Evolutionary conservation across 768 basidiomycete species (phyloP), one percentile per base, ranked within the genome.

Genomic region (Crassisporium funariophilum): DNA sequence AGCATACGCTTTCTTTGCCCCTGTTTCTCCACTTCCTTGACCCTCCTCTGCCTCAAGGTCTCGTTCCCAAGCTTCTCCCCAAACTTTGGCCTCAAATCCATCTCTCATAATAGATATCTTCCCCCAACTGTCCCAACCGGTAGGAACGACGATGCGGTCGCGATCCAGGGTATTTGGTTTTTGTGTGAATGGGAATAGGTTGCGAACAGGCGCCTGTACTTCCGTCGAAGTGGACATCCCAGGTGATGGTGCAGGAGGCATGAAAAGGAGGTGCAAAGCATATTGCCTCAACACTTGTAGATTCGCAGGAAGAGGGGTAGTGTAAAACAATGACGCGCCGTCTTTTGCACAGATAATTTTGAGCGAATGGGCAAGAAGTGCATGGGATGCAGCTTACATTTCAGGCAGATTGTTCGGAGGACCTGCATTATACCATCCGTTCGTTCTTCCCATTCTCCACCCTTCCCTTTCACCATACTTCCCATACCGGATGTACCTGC

Each of bases 51-150:
- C 68, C 2, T 75, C 79, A 11, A 92, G 63, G 54, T 92, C 89
- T 29, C 73, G 69, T 53, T 89, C 88, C 86, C 84, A 91, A 31
- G 83, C 86, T 47, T 88, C 86, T 3, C 84, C 87, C 83, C 86
- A 88, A 37, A 72, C 60, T 50, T 82, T 84, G 1, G 89, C 83
- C 43, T 97, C 93, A 57, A 98, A 99, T 1, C 90, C 90, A 31
- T 98, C 97, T 46, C 93, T 72, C 44, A 98, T 69, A 1, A 98
- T 87, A 2, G 78, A 74, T 47, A 98, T 95, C 73, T 98, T 98
- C 0, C 95, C 94, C 90, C 92, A 97, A 55, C 89, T 91, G 61
- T 98, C 97, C 97, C 97, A 99, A 1, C 97, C 97, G 2, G 91
- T 81, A 1, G 95, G 97, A 5, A 98, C 84, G 35, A 97, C 81